Evolutionary conservation across 1,284 basidiomycete species (phyloP), one percentile per base, ranked within the genome.

Genomic region (Boletus smithii): DNA sequence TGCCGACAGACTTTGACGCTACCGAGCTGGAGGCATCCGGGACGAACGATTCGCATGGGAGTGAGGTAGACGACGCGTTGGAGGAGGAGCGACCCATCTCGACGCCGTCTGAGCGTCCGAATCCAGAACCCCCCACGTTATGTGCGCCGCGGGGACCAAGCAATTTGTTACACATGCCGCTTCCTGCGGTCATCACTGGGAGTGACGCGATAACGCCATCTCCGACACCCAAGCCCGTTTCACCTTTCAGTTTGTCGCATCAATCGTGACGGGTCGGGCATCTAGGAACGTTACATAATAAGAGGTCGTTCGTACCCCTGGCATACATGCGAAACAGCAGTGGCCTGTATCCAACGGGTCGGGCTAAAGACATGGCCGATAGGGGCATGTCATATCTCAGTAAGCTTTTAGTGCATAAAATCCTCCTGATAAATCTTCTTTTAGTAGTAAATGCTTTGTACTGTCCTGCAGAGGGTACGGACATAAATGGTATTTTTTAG

Each of bases 151-250:
- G 69, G 24, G 59, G 60, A 10, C 69, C 73, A 1, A 60, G 65
- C 22, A 73, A 71, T 36, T 59, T 62, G 27, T 53, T 49, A 20
- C 63, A 65, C 32, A 66, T 73, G 51, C 64, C 66, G 5, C 53
- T 73, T n/a, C 69, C 75, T 24, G 63, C 72, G 1, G 53, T 71
- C 44, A 58, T 72, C 18, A 69, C 72, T 33, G 70, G 71, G 5
- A 67, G 69, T 29, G 70, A 75, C 51, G 65, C 69, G 8, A 58
- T 70, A 32, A 76, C 76, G 3, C 77, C 78, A 5, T 76, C 75
- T 14, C 73, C 69, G 35, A 65, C 63, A 8, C 63, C 65, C 7
- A 63, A 47, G 20, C 50, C 50, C 2, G 35, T 39, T 34, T 50
- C 57, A 4, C 56, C 56, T 1, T 52, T 61, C 6, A 24, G 42